Base-by-base conservation (phyloP, 768 basidiomycete species). In the Agrocybe praecox region DNA sequence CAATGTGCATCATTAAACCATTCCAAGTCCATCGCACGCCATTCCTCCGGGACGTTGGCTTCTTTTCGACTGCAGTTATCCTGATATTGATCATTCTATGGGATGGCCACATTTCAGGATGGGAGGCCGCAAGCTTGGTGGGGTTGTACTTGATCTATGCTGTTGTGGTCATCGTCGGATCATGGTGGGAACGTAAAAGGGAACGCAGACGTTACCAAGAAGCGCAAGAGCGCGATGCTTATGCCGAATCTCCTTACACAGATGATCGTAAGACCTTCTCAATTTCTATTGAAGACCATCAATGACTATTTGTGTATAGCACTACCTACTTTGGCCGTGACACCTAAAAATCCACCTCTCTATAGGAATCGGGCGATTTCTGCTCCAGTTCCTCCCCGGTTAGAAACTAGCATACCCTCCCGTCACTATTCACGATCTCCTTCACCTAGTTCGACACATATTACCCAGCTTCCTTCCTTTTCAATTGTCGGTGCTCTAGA, bases 1-100 rank as follows among this genome's bases (percentile, higher is more conserved):
- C 91, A n/a, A 96, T 99, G 89, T 95, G 93, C 63, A 87, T 98
- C 71, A 94, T 98, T 72, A 91, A 90, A 56, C 96, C 96, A 0
- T 99, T 99, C 74, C 83, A 85, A 62, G 94, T 98, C 24, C 78
- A 88, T 32, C 85, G 79, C 0, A 76, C 79, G 17, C 88, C 92
- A 0, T 99, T 98, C 75, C 72, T 98, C 11, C 89, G 97, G 36
- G 97, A 99, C 70, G 91, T 96, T 29, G 88, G 92, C 6, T 98
- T 98, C 80, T 98, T 98, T 74, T 86, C 90, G n/a, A 64, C 84
- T 10, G 90, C 96, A 0, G 86, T 98, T 42, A 52, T 72, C n/a
- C 62, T 91, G n/a, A 77, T 97, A 1, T 78, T 98, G 12, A 67
- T 80, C 15, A 92, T 92, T 33, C 80, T 98, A 8, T 83, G 80